Conservation (phyloP, 2,329 filamentous ascomycete genomes). For the Xylogone sp. region DNA sequence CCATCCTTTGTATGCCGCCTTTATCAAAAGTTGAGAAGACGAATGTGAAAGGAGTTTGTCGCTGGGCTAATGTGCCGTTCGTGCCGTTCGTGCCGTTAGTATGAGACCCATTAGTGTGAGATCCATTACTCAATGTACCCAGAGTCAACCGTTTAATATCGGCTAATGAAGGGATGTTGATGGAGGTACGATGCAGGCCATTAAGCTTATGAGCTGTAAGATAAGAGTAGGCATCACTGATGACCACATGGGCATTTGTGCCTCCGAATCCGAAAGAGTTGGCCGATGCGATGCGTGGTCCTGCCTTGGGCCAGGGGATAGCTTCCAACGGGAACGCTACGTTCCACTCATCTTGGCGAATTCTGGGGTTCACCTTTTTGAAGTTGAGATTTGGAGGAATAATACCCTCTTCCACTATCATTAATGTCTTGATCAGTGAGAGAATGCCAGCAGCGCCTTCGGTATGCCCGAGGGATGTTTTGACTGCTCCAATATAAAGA, state of each 20-base stretch:
- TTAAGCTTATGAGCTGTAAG: background rate
- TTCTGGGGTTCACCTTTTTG: constrained; percentile 29
- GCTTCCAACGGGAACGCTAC: no score
- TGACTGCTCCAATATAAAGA: constrained; percentile 11
- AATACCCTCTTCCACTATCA: constrained; percentile 14
- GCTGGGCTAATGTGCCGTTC: no score
- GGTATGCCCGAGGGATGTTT: constrained; percentile 20
- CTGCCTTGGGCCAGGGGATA: constrained; percentile 2
- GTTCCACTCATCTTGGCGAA: constrained; percentile 7
- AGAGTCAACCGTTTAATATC: no score
- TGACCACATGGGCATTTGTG: constrained; percentile 41
- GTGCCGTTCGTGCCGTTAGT: no score
- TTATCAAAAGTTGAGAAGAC: no score
- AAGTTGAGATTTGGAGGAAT: constrained; percentile 21
- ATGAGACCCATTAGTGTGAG: no score
- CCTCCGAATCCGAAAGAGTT: constrained; percentile 41
- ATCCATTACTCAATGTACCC: no score
- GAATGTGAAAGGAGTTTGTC: no score
- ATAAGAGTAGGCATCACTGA: constrained; percentile 15
- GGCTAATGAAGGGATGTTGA: background rate
- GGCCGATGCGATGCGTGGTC: constrained; percentile 9
- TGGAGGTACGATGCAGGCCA: background rate
- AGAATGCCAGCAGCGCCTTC: constrained; percentile 16
- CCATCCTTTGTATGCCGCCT: no score
- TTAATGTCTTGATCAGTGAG: constrained; percentile 15